Evolutionary conservation across 2,329 filamentous ascomycete species (phyloP), one percentile per base, ranked within the genome.

Genomic region (Talaromyces albobiverticillius): DNA sequence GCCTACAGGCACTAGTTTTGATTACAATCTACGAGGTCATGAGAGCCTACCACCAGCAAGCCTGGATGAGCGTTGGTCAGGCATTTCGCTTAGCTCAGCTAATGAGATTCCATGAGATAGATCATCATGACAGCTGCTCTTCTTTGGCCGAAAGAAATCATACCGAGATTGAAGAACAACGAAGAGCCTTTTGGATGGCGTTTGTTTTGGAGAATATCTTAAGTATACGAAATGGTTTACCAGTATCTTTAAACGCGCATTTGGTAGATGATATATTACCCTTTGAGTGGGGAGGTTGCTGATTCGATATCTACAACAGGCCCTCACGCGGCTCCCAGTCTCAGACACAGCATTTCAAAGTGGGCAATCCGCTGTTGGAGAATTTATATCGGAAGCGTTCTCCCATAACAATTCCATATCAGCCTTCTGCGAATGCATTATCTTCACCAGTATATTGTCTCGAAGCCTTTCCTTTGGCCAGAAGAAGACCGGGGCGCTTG

Each of bases 181-280:
- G 71, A 10, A 57, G 71, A 18, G 67, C 65, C 0, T 74, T 73
- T 56, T 74, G 71, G 71, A 65, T 73, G 64, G 71, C 71, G 0
- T 73, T 70, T 51, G 64, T 61, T n/a, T 54, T 74, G 10, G 71
- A 74, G 56, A 66, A 64, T 2, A 66, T 72, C 32, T 59, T 67
- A 14, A 67, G 66, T 45, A 63, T 71, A 4, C 61, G 64, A 13
- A 64, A 65, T 41, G 62, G 62, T 4, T 60, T 62, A 46, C 66
- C 68, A 7, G 58, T 68, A 16, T 67, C 66, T 0, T 51, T 73
- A 26, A 60, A 64, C 45, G 69, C 68, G 31, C 31, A 34, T 34
- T 6, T 34, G 31, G 31, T 34, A 34, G 13, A 34, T 11, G n/a
- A n/a, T 9, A 34, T n/a, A 34, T 14, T n/a, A 13, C 2, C 7